Evolutionary conservation across 352 stramenopile species (phyloP), one percentile per base, ranked within the genome.

Genomic region (Phytopythium aichiense): DNA sequence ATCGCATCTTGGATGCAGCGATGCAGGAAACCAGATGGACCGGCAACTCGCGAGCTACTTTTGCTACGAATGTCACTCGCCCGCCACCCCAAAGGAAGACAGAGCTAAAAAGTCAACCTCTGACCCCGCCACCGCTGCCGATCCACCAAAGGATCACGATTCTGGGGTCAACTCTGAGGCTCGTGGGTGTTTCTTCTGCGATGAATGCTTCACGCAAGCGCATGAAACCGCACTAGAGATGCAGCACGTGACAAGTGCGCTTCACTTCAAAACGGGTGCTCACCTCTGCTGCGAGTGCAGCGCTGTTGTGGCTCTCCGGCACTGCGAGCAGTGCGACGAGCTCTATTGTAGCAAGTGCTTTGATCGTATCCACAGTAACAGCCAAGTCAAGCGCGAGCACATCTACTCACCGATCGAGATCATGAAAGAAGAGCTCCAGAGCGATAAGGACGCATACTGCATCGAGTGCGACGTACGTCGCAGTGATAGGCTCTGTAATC

Each of bases 281-380:
- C 30, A 75, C 20, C 56, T 87, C 1, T 91, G 85, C 40, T 73
- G 74, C 23, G 83, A 91, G 33, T 92, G 85, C 50, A 63, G 68
- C 0, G 7, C 33, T 3, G 37, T 67, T 20, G 62, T 93, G 4
- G 84, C 79, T 13, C 71, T 68, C 9, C 72, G 71, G 0, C 40
- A 67, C 15, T 95, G 84, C 46, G 65, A 84, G 13, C 64, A 81
- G 25, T 94, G 83, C 56, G 76, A 79, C 43, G 83, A 92, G 37
- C 72, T 63, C 23, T 91, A 88, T 37, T 94, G 84, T 56, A 58
- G 62, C 6, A 2, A 15, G 1, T 93, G 84, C 66, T 93, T 80
- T 58, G 72, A 68, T 13, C 33, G 25, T 18, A 73, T 74, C 42
- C 75, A 77, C 46, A 61, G 45, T 50, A 64, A 72, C 49, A 71